Percentiles rank a stretch among this genome's conserved stretches.
Evolutionary conservation across 345 rosid genomes (phyloP).

Genomic region (Linum lewisii): DNA sequence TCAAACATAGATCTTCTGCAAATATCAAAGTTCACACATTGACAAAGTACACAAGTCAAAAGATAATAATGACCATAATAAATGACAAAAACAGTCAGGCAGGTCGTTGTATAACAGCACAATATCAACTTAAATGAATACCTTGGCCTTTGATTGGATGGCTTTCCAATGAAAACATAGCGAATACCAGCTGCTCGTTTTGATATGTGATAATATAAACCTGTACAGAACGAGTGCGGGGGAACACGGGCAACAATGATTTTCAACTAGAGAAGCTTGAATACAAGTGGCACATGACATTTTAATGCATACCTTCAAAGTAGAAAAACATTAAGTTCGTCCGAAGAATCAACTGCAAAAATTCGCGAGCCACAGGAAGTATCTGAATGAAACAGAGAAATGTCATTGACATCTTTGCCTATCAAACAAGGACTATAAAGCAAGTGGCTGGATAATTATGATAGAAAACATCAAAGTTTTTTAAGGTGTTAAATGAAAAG

Average conservation of each 20-base stretch:
- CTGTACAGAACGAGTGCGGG: constrained; percentile 23
- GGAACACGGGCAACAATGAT: background rate
- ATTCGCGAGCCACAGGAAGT: constrained; percentile 72
- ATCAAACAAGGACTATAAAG: background rate
- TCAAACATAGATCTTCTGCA: background rate
- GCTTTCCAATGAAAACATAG: constrained; percentile 85
- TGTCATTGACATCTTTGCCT: background rate
- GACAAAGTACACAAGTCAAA: background rate
- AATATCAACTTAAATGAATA: constrained; percentile 14
- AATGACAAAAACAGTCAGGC: background rate
- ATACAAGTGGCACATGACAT: constrained; percentile 6
- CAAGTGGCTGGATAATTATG: background rate
- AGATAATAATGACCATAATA: too few species aligned
- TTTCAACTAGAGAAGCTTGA: background rate
- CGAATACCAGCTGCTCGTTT: constrained; percentile 80
- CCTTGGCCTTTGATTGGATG: constrained; percentile 94
- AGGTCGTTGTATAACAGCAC: background rate
- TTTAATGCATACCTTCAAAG: constrained; percentile 68
- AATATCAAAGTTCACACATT: background rate
- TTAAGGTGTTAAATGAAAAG: background rate
- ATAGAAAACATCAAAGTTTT: background rate
- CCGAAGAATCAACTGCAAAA: constrained; percentile 71
- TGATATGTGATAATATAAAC: constrained; percentile 84
- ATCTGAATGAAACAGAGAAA: constrained; percentile 29
- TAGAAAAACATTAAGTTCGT: constrained; percentile 93